Evolutionary conservation across 768 basidiomycete genomes (phyloP).

Genomic region (Candolleomyces eurysporus): DNA sequence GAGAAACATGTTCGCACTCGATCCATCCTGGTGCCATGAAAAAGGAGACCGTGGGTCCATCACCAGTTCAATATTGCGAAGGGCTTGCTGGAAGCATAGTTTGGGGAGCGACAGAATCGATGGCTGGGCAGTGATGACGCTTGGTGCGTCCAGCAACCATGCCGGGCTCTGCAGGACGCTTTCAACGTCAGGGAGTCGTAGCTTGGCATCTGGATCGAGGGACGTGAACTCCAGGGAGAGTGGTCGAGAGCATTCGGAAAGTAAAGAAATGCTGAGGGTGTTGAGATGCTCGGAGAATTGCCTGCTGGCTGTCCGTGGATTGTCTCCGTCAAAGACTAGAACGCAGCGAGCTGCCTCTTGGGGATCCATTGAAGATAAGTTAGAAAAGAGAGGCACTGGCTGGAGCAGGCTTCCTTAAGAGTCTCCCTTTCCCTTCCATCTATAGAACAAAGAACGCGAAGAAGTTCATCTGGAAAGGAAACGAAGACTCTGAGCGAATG

Average conservation of each 20-base stretch:
- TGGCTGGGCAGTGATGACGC: not conserved
- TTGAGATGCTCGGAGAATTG: too few species aligned
- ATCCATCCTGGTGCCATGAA: not conserved
- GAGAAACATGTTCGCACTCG: constrained; percentile 22
- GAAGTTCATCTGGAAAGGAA: not conserved
- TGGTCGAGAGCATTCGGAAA: too few species aligned
- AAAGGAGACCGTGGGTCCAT: constrained; percentile 29
- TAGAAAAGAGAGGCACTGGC: not conserved
- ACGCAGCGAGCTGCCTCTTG: too few species aligned
- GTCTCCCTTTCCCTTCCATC: not conserved
- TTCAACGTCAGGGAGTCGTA: too few species aligned
- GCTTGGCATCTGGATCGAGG: too few species aligned
- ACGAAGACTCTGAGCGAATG: not conserved
- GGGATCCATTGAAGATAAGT: not conserved
- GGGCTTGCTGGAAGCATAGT: constrained; percentile 49
- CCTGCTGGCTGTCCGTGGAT: too few species aligned
- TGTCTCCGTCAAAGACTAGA: too few species aligned
- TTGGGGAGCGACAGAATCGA: constrained; percentile 5
- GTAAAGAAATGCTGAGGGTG: too few species aligned
- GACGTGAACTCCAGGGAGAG: too few species aligned
- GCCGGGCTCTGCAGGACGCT: too few species aligned
- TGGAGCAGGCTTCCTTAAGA: not conserved
- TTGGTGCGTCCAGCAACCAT: too few species aligned
- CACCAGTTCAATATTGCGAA: constrained; percentile 42
- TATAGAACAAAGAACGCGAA: not conserved